Conservation (phyloP, 2,329 filamentous ascomycete genomes). For the Talaromyces sp. region DNA sequence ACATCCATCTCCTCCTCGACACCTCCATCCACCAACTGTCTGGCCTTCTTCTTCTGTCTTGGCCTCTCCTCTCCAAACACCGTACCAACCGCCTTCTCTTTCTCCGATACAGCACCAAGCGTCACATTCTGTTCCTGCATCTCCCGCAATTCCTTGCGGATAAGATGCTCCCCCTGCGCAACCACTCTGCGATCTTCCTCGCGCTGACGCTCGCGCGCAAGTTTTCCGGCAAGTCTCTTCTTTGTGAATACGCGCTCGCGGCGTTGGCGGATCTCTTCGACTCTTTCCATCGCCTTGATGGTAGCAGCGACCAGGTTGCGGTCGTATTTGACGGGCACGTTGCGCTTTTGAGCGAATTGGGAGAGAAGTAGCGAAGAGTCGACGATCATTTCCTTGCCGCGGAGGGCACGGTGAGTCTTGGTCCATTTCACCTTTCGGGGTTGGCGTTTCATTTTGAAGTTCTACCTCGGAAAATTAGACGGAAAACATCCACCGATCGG, state of each 20-base stretch:
- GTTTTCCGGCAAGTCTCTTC: slow-evolving; percentile 85
- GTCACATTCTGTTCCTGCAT: slow-evolving; percentile 49
- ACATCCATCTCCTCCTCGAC: slow-evolving; percentile 50
- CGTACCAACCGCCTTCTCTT: slow-evolving; percentile 34
- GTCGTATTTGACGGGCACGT: slow-evolving; percentile 94
- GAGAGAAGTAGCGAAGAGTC: slow-evolving; percentile 73
- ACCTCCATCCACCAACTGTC: slow-evolving; percentile 46
- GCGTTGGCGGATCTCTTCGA: slow-evolving; percentile 77
- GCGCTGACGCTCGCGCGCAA: slow-evolving; percentile 68
- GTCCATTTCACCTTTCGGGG: slow-evolving; percentile 97
- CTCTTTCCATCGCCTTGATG: slow-evolving; percentile 85
- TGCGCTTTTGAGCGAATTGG: slow-evolving; percentile 86
- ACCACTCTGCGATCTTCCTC: slow-evolving; percentile 83
- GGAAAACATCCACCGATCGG: too few relatives aligned
- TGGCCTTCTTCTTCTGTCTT: slow-evolving; percentile 46
- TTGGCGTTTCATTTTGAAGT: slow-evolving; percentile 98
- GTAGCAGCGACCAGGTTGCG: slow-evolving; percentile 85
- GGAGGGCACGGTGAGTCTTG: slow-evolving; percentile 81
- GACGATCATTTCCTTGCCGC: slow-evolving; percentile 86
- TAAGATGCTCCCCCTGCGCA: slow-evolving; percentile 85
- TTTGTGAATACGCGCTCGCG: slow-evolving; percentile 93
- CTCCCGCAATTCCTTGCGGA: slow-evolving; percentile 67
- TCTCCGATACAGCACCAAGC: slow-evolving; percentile 33
- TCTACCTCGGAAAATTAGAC: slow-evolving; percentile 33
- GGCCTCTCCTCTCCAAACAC: slow-evolving; percentile 44